Conservation (phyloP, 805 yeast species). For the Kockiozyma suomiensis region DNA sequence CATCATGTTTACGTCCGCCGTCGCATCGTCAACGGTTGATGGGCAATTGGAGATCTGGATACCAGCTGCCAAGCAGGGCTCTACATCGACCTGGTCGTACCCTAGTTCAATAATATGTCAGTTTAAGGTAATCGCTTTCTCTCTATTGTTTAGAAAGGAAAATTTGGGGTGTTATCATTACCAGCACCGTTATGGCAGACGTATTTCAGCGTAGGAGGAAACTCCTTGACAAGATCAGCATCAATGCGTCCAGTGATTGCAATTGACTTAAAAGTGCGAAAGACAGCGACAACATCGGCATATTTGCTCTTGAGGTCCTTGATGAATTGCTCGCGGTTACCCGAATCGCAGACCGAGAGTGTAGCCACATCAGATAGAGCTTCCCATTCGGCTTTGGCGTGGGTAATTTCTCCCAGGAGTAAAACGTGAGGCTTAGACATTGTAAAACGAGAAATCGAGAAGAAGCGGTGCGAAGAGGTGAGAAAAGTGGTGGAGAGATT, state of each 20-base stretch:
- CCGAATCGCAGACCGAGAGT: slow-evolving; percentile 25
- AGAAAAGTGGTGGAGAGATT: background rate
- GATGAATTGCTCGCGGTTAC: slow-evolving; percentile 46
- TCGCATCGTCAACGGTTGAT: slow-evolving; percentile 65
- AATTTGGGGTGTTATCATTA: no score
- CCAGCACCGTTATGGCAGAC: slow-evolving; percentile 71
- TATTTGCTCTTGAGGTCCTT: slow-evolving; percentile 49
- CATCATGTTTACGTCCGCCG: slow-evolving; percentile 71
- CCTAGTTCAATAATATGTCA: slow-evolving; percentile 15
- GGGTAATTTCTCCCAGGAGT: slow-evolving; percentile 62
- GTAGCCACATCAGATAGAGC: slow-evolving; percentile 46
- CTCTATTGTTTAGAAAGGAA: no score
- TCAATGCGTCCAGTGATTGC: slow-evolving; percentile 65
- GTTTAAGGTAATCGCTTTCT: no score
- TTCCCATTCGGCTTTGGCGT: slow-evolving; percentile 70
- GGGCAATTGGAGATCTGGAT: slow-evolving; percentile 72
- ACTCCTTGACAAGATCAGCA: slow-evolving; percentile 55
- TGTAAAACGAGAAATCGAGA: slow-evolving; percentile 6
- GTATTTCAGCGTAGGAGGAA: slow-evolving; percentile 58
- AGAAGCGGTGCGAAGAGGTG: slow-evolving; percentile 8
- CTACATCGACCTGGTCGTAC: slow-evolving; percentile 69
- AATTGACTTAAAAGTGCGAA: slow-evolving; percentile 58
- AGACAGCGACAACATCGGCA: slow-evolving; percentile 48
- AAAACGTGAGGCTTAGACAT: slow-evolving; percentile 59
- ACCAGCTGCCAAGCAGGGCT: slow-evolving; percentile 52